Percentiles rank a stretch among this genome's conserved stretches.
Conservation (phyloP, 1,139 yeast species). For the Tardiomyces blankii region DNA sequence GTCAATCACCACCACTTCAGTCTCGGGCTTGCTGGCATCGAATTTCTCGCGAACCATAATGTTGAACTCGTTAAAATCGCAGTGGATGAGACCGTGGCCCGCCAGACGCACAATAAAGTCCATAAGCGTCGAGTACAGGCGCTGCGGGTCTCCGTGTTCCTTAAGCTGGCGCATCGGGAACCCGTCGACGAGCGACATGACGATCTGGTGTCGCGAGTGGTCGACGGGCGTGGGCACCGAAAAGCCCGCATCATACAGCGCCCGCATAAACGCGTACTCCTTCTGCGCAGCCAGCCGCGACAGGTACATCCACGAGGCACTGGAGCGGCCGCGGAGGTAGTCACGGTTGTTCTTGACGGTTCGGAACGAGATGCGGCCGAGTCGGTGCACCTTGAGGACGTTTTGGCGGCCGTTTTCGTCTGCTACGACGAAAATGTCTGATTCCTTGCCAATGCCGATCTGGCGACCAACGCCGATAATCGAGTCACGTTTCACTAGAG, state of each 20-base stretch:
- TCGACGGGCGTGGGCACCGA: slow-evolving; percentile 84
- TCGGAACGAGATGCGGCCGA: slow-evolving; percentile 88
- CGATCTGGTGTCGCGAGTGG: slow-evolving; percentile 79
- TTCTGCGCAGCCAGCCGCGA: slow-evolving; percentile 85
- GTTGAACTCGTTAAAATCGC: slow-evolving; percentile 95
- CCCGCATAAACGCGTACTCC: slow-evolving; percentile 80
- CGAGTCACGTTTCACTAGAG: slow-evolving; percentile 61
- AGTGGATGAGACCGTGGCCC: slow-evolving; percentile 83
- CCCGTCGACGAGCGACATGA: slow-evolving; percentile 88
- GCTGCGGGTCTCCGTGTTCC: slow-evolving; percentile 54
- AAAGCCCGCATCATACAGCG: slow-evolving; percentile 64
- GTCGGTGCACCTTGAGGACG: slow-evolving; percentile 80
- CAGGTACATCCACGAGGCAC: slow-evolving; percentile 83
- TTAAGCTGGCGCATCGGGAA: slow-evolving; percentile 78
- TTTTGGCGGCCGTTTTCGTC: slow-evolving; percentile 48
- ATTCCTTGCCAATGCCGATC: slow-evolving; percentile 95
- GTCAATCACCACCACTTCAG: slow-evolving; percentile 74
- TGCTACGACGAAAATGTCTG: slow-evolving; percentile 85
- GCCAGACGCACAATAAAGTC: slow-evolving; percentile 73
- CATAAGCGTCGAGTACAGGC: slow-evolving; percentile 78
- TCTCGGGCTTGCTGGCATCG: slow-evolving; percentile 39
- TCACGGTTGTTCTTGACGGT: slow-evolving; percentile 92
- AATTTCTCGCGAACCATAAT: slow-evolving; percentile 68
- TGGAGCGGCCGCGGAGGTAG: slow-evolving; percentile 58
- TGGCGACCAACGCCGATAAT: slow-evolving; percentile 74